Percentiles rank a stretch among this genome's conserved stretches.
Conservation (phyloP, 257 asterid species). For the Penstemon eatonii region DNA sequence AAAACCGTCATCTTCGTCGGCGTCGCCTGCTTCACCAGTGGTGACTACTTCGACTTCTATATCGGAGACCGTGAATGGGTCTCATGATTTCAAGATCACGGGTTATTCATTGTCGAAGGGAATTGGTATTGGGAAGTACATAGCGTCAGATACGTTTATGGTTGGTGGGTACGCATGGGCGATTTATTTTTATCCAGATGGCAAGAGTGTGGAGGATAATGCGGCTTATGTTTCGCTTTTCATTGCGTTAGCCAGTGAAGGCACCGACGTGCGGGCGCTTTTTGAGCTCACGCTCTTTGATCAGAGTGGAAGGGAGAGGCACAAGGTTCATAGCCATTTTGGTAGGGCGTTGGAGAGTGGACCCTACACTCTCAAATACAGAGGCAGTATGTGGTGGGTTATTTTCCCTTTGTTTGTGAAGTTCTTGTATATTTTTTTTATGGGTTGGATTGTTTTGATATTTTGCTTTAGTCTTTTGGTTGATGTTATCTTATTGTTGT, state of each 20-base stretch:
- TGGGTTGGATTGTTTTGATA: constrained; percentile 18
- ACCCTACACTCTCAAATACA: constrained; percentile 82
- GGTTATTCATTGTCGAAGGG: constrained; percentile 86
- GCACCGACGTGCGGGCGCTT: constrained; percentile 84
- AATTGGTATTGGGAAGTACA: constrained; percentile 84
- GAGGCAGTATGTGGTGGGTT: constrained; percentile 98
- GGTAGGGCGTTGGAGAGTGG: constrained; percentile 96
- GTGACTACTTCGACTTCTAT: constrained; percentile 73
- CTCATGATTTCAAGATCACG: constrained; percentile 80
- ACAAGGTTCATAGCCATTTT: constrained; percentile 93
- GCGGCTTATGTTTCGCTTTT: constrained; percentile 81
- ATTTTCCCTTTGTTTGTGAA: constrained; percentile 10
- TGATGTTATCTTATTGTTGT: neutral
- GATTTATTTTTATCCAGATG: constrained; percentile 88
- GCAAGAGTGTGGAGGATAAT: constrained; percentile 88
- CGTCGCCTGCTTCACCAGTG: constrained; percentile 44
- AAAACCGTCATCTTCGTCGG: constrained; percentile 49
- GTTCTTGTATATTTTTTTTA: constrained; percentile 19
- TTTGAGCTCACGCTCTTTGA: constrained; percentile 85
- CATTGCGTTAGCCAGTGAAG: constrained; percentile 84
- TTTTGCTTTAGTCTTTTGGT: neutral
- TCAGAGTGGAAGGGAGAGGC: constrained; percentile 92
- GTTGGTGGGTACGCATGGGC: constrained; percentile 97
- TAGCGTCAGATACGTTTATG: constrained; percentile 75
- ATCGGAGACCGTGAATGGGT: constrained; percentile 78